These are phyloP conservation scores for Erucastrum elatum DNA, from an alignment of 345 rosid genomes.

Conservation along the genomic window DNA sequence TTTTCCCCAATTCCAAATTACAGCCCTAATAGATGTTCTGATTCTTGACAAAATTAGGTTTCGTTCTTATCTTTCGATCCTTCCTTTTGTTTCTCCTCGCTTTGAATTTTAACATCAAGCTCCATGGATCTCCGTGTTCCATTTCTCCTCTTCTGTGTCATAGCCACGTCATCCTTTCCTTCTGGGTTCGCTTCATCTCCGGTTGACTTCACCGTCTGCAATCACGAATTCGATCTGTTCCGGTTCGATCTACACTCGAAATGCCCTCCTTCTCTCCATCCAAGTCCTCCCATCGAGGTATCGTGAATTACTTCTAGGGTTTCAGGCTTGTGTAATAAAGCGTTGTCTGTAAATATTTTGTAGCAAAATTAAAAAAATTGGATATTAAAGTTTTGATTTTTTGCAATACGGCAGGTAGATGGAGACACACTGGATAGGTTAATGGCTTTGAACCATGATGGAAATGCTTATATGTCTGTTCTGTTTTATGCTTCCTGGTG, in stretches of 20 bases:
- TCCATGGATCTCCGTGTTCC: conserved; percentile 31
- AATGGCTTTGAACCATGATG: conserved; percentile 39
- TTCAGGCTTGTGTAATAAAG: neutral
- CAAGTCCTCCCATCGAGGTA: conserved; percentile 63
- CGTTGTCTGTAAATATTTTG: neutral
- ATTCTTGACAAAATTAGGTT: conserved; percentile 15
- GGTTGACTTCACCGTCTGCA: conserved; percentile 45
- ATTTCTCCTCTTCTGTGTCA: conserved; percentile 39
- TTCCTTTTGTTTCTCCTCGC: neutral
- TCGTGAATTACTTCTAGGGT: neutral
- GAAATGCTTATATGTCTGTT: conserved; percentile 48
- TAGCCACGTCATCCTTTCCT: conserved; percentile 27
- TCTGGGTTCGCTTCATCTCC: conserved; percentile 33
- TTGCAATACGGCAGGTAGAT: conserved; percentile 48
- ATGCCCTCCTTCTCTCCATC: conserved; percentile 64
- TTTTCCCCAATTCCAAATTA: conserved; percentile 2
- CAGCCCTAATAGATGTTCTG: neutral
- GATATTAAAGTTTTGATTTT: neutral
- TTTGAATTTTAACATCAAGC: neutral
- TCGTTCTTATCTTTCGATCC: conserved; percentile 8
- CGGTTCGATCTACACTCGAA: conserved; percentile 47
- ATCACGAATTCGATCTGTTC: conserved; percentile 48
- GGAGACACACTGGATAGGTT: conserved; percentile 64
- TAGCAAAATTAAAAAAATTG: neutral
- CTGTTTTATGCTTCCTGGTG: conserved; percentile 93